Evolutionary conservation across 169 alveolate genomes (phyloP).

Genomic region (Blepharisma undulans): DNA sequence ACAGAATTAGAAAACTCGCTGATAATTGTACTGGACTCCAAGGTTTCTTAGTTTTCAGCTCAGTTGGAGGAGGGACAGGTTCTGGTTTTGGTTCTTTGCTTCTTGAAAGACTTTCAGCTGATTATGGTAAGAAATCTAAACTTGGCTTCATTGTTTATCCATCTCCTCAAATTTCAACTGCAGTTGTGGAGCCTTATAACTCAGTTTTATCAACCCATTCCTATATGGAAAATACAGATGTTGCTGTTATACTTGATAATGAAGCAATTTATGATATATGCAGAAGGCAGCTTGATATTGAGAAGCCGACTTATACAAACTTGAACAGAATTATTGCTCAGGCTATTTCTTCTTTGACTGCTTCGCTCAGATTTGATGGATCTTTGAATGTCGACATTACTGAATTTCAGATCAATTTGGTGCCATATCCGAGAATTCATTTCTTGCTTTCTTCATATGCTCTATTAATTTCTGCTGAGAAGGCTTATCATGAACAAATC

Average conservation of each 20-base stretch:
- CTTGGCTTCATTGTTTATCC: slow-evolving; percentile 97
- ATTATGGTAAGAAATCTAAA: slow-evolving; percentile 96
- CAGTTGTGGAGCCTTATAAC: slow-evolving; percentile 99
- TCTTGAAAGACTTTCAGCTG: slow-evolving; percentile 96
- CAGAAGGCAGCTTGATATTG: slow-evolving; percentile 95
- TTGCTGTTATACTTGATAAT: slow-evolving; percentile 97
- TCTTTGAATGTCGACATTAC: slow-evolving; percentile 97
- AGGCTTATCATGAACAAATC: slow-evolving; percentile 97
- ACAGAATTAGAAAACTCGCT: slow-evolving; percentile 97
- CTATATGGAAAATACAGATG: slow-evolving; percentile 98
- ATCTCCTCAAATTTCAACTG: slow-evolving; percentile 96
- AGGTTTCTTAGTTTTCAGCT: slow-evolving; percentile 98
- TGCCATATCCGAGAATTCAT: slow-evolving; percentile 98
- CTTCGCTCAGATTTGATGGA: slow-evolving; percentile 97
- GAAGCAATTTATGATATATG: slow-evolving; percentile 99
- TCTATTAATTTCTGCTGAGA: slow-evolving; percentile 97
- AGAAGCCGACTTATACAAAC: slow-evolving; percentile 97
- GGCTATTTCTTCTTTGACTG: slow-evolving; percentile 95
- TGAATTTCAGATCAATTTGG: slow-evolving; percentile 97
- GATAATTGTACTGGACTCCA: slow-evolving; percentile 99
- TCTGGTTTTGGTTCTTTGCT: slow-evolving; percentile 98
- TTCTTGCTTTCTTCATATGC: slow-evolving; percentile 98
- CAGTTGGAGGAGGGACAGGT: slow-evolving; percentile 99
- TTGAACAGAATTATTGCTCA: slow-evolving; percentile 96
- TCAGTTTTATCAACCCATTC: slow-evolving; percentile 98